These are phyloP conservation scores for Lunularia cruciata DNA, from an alignment of 225 moss, liverwort and hornwort species.

Conservation along the genomic window DNA sequence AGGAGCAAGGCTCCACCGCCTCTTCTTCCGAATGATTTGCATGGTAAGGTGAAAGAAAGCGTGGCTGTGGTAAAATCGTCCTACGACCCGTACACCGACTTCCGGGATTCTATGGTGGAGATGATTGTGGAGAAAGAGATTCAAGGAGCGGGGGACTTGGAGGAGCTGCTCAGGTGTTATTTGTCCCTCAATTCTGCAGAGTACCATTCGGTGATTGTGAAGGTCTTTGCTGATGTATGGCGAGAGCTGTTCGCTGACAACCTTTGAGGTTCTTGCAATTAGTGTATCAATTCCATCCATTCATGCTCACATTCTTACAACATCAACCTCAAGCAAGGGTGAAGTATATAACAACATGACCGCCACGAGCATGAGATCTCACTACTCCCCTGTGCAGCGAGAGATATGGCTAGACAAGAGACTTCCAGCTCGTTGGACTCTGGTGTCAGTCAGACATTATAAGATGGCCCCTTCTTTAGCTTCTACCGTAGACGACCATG, in stretches of 20 bases:
- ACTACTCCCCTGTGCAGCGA: neutral
- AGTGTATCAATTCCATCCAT: neutral
- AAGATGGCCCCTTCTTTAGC: neutral
- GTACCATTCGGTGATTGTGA: conserved; percentile 60
- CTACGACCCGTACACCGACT: conserved; percentile 58
- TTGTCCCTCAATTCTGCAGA: conserved; percentile 56
- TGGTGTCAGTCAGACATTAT: conserved; percentile 2
- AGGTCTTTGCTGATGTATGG: conserved; percentile 68
- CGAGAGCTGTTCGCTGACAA: conserved; percentile 51
- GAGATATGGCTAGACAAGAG: neutral
- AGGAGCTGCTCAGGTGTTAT: conserved; percentile 58
- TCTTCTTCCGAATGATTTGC: conserved; percentile 50
- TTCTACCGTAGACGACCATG: neutral
- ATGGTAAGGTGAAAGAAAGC: conserved; percentile 58
- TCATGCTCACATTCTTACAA: neutral
- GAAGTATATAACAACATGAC: neutral
- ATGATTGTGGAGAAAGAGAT: conserved; percentile 71
- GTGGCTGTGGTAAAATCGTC: conserved; percentile 62
- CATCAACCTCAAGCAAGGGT: neutral
- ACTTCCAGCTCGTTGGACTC: conserved; percentile 3
- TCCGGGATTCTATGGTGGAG: conserved; percentile 66
- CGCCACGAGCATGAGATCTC: neutral
- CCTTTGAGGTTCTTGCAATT: conserved; percentile 21
- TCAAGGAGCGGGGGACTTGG: conserved; percentile 56
- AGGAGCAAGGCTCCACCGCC: conserved; percentile 33